phyloP scores from a whole-genome alignment of 1,284 basidiomycete species.

The Xanthoconium separans region DNA sequence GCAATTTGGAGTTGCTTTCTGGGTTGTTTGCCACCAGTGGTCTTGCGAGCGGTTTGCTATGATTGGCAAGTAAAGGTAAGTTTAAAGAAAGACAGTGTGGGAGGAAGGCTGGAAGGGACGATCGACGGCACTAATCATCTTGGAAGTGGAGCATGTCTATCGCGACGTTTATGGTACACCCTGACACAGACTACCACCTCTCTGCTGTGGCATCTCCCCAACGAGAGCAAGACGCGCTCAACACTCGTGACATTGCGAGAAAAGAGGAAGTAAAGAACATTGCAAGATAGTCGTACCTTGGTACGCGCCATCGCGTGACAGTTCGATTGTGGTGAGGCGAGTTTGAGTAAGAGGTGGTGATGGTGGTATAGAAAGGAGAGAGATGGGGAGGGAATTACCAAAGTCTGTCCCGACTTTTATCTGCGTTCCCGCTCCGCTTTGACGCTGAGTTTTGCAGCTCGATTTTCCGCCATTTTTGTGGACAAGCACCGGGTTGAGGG shows the following conservation, averaged over 20 bases:
- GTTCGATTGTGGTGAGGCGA: background rate
- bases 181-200: background rate
- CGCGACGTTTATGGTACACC: too few relatives aligned
- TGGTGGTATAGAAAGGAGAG: conserved; percentile 19
- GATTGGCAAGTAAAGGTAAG: conserved; percentile 10
- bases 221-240: background rate
- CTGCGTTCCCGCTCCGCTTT: conserved; percentile 2
- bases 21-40: conserved; percentile 59
- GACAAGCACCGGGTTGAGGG: too few relatives aligned
- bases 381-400: conserved; percentile 2
- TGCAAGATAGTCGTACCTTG: conserved; percentile 20
- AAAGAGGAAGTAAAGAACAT: background rate
- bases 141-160: too few relatives aligned
- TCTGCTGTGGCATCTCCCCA: background rate
- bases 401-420: conserved; percentile 14
- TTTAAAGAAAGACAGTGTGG: background rate
- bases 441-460: conserved; percentile 16
- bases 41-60: conserved; percentile 66
- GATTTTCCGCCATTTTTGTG: conserved; percentile 20
- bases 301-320: conserved; percentile 25
- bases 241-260: background rate
- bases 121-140: too few relatives aligned
- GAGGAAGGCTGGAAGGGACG: too few relatives aligned
- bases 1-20: conserved; percentile 65
- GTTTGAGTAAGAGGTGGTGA: conserved; percentile 11